Conservation (phyloP, 208 protist genomes). For the Phytomonas sp. region DNA sequence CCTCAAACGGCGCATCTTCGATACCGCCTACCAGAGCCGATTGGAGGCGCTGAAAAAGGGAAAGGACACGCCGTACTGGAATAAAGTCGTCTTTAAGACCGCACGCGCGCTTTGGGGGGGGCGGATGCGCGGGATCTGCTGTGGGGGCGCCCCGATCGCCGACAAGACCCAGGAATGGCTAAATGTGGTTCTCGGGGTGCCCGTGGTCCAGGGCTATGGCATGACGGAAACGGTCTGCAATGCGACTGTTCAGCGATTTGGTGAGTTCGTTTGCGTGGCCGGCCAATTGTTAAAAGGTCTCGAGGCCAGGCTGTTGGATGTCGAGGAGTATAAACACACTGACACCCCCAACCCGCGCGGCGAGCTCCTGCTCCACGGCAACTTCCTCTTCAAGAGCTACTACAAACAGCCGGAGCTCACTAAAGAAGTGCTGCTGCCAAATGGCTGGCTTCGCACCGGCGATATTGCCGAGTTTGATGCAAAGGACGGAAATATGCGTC, state of each 20-base stretch:
- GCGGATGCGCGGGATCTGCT: constrained; percentile 52
- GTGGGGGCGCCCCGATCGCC: constrained; percentile 77
- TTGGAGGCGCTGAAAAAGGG: constrained; percentile 49
- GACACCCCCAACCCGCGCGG: constrained; percentile 69
- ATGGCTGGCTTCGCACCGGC: constrained; percentile 85
- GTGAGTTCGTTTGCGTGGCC: constrained; percentile 57
- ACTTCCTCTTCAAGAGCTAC: constrained; percentile 81
- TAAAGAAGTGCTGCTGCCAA: constrained; percentile 45
- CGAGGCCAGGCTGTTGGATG: constrained; percentile 90
- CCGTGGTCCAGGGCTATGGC: constrained; percentile 82
- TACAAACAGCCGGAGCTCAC: constrained; percentile 77
- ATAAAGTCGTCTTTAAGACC: constrained; percentile 73
- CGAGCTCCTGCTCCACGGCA: constrained; percentile 79
- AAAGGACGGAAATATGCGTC: constrained; percentile 27
- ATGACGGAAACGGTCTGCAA: constrained; percentile 86
- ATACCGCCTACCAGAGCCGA: constrained; percentile 54
- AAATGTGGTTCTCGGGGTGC: constrained; percentile 54
- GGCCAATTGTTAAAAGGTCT: constrained; percentile 57
- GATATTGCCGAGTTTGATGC: constrained; percentile 72
- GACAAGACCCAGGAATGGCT: constrained; percentile 80
- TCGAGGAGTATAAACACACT: constrained; percentile 79
- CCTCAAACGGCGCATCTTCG: constrained; percentile 66
- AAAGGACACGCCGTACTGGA: constrained; percentile 79
- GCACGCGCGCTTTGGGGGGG: constrained; percentile 50
- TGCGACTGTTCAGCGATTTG: constrained; percentile 45